Conservation (phyloP, 108 stramenopile species). For the Cyclotella baltica region DNA sequence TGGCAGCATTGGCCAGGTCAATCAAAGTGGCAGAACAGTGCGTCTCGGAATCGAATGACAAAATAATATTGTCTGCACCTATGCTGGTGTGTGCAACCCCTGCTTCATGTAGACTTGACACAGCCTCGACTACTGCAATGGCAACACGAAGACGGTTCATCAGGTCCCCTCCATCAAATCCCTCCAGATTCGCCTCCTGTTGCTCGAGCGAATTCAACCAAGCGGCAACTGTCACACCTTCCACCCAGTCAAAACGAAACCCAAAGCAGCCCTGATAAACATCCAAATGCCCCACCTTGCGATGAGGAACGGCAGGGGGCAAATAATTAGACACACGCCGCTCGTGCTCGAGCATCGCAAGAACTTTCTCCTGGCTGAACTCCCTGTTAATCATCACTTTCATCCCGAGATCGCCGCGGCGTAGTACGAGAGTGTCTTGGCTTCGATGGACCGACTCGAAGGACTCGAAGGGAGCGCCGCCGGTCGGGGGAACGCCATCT, state of each 20-base stretch:
- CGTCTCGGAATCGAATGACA: background rate
- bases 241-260: conserved; percentile 20
- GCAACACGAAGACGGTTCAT: conserved; percentile 4
- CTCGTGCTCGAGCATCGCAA: background rate
- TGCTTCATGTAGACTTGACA: conserved; percentile 9
- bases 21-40: conserved; percentile 2
- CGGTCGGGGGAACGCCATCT: too few relatives aligned
- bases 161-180: background rate
- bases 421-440: background rate
- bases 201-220: background rate
- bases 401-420: background rate
- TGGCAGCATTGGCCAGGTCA: background rate
- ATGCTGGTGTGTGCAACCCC: conserved; percentile 4
- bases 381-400: background rate
- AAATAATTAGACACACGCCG: conserved; percentile 5
- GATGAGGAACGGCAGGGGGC: background rate
- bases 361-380: background rate
- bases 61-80: conserved; percentile 1
- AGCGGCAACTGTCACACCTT: background rate
- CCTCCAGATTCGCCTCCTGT: too few relatives aligned
- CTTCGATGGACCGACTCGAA: too few relatives aligned
- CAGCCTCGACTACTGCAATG: conserved; percentile 18
- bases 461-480: too few relatives aligned
- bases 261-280: background rate
- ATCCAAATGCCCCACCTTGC: background rate